Evolutionary conservation across 2,329 filamentous ascomycete genomes (phyloP), one percentile per base, ranked within the genome.

Genomic region (Raffaelea albimanens): DNA sequence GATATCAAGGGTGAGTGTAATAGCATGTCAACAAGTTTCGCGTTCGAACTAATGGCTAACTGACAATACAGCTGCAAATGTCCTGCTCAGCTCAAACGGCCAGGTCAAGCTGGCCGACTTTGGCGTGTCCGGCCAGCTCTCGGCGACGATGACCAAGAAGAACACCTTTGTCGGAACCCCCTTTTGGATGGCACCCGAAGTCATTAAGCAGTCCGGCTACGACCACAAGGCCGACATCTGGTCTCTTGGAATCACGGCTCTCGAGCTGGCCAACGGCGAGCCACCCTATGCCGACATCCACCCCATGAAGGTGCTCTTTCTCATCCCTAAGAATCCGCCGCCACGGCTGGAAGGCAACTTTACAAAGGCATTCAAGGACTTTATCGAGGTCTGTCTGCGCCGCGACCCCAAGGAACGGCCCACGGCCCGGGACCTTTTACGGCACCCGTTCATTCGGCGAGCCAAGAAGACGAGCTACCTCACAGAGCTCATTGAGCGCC

Each of bases 101-200:
- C 93, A 97, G 68, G 91, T 98, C 57, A 98, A 98, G 66, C 73
- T 97, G 48, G 91, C 91, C 14, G 91, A 98, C 63, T 98, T 98
- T 68, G 91, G 91, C 50, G 93, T 98, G 7, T 96, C 91, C 1
- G 91, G 91, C 23, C 93, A 97, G 67, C 76, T 97, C 20, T 94
- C 91, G 10, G 91, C 91, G 7, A 98, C 91, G 44, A 97, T 97
- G 90, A 96, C 91, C 53, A 97, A 97, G 75, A 97, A 97, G 71
- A 97, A 97, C 63, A 97, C 91, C 0, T 98, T 97, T 64, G 91
- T 98, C 29, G 93, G 93, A 31, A 97, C 91, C 0, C 91, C 93
- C 1, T 98, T 97, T 63, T 98, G 93, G 93, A 98, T 98, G 91
- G 91, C 93, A 3, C 91, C 91, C 11, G 91, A 98, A 67, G 91